Evolutionary conservation across 805 yeast genomes (phyloP).

Genomic region (Wickerhamiella nectarea): DNA sequence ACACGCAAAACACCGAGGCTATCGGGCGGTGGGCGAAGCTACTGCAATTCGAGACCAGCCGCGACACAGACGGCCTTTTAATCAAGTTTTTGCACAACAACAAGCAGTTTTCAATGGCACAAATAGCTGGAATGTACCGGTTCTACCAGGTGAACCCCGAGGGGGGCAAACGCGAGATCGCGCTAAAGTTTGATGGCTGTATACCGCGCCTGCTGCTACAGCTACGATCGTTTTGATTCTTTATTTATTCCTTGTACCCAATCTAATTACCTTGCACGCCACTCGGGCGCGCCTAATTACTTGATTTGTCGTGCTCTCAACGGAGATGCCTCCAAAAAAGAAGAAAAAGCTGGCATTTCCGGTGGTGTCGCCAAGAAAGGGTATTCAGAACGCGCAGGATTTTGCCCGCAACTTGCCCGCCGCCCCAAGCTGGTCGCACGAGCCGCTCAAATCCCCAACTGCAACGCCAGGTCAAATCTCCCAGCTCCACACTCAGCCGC

Average conservation of each 20-base stretch:
- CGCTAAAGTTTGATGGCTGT: neutral
- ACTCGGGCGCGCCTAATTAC: too few relatives aligned
- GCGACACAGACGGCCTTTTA: too few relatives aligned
- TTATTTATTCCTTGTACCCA: too few relatives aligned
- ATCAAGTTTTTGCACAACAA: too few relatives aligned
- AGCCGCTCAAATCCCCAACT: neutral
- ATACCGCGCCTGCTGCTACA: conserved; percentile 1
- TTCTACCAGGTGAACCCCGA: too few relatives aligned
- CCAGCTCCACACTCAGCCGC: neutral
- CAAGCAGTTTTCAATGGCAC: too few relatives aligned
- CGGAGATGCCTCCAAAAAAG: neutral
- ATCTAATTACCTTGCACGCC: too few relatives aligned
- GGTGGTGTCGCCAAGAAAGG: conserved; percentile 4
- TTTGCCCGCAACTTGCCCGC: neutral
- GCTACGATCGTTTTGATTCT: neutral
- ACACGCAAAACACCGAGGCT: too few relatives aligned
- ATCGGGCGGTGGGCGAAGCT: too few relatives aligned
- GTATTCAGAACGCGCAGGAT: neutral
- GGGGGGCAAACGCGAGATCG: too few relatives aligned
- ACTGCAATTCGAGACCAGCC: too few relatives aligned
- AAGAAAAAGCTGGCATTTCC: neutral
- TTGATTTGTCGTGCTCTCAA: neutral
- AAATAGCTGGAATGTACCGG: too few relatives aligned
- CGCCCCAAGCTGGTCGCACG: neutral
- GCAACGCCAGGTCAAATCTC: neutral